A percentile compares a stretch with the other conserved stretches of the same genome.
Evolutionary conservation across 257 asterid genomes (phyloP).

Genomic region (Solanum piurae): DNA sequence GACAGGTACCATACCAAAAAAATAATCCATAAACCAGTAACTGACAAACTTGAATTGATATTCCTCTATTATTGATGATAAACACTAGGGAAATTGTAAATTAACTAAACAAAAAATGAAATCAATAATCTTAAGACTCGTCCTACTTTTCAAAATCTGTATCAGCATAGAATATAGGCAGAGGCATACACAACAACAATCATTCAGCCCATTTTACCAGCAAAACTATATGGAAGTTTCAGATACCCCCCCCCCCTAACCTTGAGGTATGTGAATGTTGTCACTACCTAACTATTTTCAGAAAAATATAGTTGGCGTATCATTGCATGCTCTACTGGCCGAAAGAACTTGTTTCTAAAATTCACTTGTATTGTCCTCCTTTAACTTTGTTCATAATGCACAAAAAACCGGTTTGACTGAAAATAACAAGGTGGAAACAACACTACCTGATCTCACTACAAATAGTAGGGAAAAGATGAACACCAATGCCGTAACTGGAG

Average conservation of each 20-base stretch:
- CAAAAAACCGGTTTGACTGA: not conserved
- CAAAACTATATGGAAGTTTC: not conserved
- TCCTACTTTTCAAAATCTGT: conserved; percentile 30
- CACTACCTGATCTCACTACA: conserved; percentile 61
- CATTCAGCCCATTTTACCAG: not conserved
- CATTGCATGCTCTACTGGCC: not conserved
- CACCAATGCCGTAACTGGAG: conserved; percentile 39
- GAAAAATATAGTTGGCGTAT: not conserved
- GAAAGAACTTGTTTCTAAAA: not conserved
- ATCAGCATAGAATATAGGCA: not conserved
- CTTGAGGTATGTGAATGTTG: not conserved
- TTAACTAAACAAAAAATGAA: not conserved
- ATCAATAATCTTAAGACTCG: not conserved
- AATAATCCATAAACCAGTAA: not conserved
- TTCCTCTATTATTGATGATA: not conserved
- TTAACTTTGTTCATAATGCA: not conserved
- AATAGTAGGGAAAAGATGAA: conserved; percentile 60
- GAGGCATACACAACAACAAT: not conserved
- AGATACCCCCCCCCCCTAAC: not conserved
- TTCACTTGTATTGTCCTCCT: not conserved
- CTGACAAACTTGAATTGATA: not conserved
- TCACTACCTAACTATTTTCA: not conserved
- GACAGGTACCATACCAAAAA: not conserved
- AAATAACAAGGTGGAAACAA: not conserved
- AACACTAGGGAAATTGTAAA: not conserved